phyloP scores from a whole-genome alignment of 306 rosid species.

The Vicia villosa region DNA sequence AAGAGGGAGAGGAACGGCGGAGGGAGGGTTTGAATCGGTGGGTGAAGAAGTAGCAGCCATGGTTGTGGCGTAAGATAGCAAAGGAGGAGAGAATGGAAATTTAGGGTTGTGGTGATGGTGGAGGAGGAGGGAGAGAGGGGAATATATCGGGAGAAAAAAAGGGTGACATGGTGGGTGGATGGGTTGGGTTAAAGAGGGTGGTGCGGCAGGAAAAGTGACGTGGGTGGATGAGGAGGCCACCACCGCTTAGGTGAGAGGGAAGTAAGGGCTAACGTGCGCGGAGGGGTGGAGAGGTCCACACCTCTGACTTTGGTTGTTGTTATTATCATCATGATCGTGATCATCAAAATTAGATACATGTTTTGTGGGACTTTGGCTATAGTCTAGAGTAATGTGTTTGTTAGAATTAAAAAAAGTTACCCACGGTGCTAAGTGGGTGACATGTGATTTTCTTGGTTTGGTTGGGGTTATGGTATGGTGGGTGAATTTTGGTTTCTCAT shows the following conservation, averaged over 20 bases:
- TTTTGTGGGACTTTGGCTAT: slow-evolving; percentile 19
- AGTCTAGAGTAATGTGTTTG: not conserved
- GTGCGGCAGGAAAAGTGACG: slow-evolving; percentile 42
- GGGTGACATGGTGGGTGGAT: not conserved
- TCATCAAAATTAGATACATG: slow-evolving; percentile 27
- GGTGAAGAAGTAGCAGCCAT: slow-evolving; percentile 34
- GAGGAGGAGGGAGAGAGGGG: not conserved
- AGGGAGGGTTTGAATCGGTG: slow-evolving; percentile 39
- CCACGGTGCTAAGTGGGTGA: slow-evolving; percentile 14
- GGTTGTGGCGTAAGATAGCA: not conserved
- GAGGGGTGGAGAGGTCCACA: slow-evolving; percentile 45
- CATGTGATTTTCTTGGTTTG: not conserved
- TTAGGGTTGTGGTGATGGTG: not conserved
- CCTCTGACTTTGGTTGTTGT: slow-evolving; percentile 12
- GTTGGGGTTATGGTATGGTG: not conserved
- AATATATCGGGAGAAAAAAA: not conserved
- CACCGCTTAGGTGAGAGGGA: slow-evolving; percentile 40
- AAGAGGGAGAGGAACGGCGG: slow-evolving; percentile 37
- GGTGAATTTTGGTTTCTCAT: not conserved
- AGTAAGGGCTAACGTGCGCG: slow-evolving; percentile 41
- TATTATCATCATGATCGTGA: not conserved
- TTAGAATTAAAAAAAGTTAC: not conserved
- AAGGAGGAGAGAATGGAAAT: not conserved
- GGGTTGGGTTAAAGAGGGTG: not conserved
- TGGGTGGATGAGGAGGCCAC: slow-evolving; percentile 43